Base-by-base conservation (phyloP, 768 basidiomycete genomes). In the Termitomyces eurrhizus region DNA sequence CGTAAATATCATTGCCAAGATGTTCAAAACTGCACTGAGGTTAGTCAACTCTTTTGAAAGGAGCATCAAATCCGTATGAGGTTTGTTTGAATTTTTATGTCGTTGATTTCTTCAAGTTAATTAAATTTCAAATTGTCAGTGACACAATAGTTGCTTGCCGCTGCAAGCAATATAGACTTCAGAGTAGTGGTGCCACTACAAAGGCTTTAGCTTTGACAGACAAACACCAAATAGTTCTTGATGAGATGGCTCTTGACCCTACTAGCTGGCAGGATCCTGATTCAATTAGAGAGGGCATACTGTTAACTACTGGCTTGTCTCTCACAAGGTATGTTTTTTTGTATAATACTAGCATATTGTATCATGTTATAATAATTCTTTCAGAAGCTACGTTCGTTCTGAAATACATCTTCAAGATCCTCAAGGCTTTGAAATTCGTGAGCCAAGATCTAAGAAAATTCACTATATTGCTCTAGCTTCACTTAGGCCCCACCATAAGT, bases 401-500 rank as follows among this genome's bases (percentile, higher is more conserved):
- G 61, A 64, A 44, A 72, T 73, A 71, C 58, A 52, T 8, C 6
- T 49, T 0, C 66, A 70, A 3, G 63, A 70, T 42, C 62, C 56
- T 29, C 66, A 68, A 18, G 70, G 65, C n/a, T 74, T 74, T 65
- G 51, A 24, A 7, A 37, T 33, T 0, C 53, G 67, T 7, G 67
- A 73, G 42, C 74, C 72, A 2, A 61, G 53, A 8, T n/a, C n/a
- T n/a, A n/a, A n/a, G n/a, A n/a, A n/a, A n/a, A n/a, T n/a, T n/a
- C n/a, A n/a, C n/a, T n/a, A 65, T 9, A 56, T 33, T 2, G 26
- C 16, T 9, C 41, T 70, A 4, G 58, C 62, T 8, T 37, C 62
- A 3, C 51, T 74, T 50, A 74, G 75, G 1, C 63, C 67, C 11
- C 62, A 75, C 59, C 66, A 73, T 44, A 64, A 69, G 39, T 77